Evolutionary conservation across 1,284 basidiomycete species (phyloP), one percentile per base, ranked within the genome.

Genomic region (Ustilago lituana): DNA sequence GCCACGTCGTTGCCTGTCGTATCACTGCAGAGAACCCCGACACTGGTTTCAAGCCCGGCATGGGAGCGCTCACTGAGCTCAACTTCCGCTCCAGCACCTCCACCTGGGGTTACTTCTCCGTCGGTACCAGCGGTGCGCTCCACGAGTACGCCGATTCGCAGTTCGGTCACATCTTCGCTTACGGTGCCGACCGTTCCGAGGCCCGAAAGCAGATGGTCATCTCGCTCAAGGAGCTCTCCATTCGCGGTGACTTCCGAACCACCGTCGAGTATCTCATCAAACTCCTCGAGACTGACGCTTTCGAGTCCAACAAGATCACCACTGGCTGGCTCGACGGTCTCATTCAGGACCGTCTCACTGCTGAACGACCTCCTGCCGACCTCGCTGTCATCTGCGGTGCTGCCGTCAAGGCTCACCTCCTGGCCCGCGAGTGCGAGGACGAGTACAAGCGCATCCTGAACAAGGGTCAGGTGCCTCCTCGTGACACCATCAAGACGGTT

Each of bases 1-100:
- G 96, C 31, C 96, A 99, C 83, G 96, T 98, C 75, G 92, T 99
- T 73, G 96, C 96, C 41, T 96, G 98, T 75, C 94, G 96, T 82
- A 98, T 99, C 84, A 98, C 96, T 5, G 95, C 95, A 39, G 96
- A 99, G 85, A 98, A 99, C 84, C 96, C 96, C 20, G 96, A 98
- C 81, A 95, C 95, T 15, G 96, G 96, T n/a, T 99, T 99, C 88
- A 98, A 98, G 85, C 96, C 96, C 3, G 98, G 95, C 8, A 95
- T 93, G 14, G 96, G 96, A 78, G 90, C 91, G 38, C 86, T 99
- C 12, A 94, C 97, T 82, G 96, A 98, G 83, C 91, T 98, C 80
- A 99, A 98, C 84, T 99, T 99, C 90, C 91, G 96, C 52, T 98
- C 94, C 32, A 96, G 91, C 84, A 97, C 94, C 36, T 77, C 76